Base-by-base conservation (phyloP, 2,329 filamentous ascomycete species). In the Leptographium galeiforme region DNA sequence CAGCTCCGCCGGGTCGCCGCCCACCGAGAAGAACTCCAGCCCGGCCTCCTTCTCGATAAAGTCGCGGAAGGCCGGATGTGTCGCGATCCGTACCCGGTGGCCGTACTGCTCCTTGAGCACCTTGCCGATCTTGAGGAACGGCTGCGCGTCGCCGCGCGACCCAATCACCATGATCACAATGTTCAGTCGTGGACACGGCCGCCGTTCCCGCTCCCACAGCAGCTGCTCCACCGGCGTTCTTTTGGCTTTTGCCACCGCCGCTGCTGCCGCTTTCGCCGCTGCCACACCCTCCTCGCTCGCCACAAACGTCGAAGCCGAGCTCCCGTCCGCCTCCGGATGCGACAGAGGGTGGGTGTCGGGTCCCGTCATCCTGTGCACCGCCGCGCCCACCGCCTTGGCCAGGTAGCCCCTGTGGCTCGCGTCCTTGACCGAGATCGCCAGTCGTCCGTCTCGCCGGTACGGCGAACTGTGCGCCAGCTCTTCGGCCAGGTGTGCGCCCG, bases 151-250 rank as follows among this genome's bases (percentile, higher is more conserved):
- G 39, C 87, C 87, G 49, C 87, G 75, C 3, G 81, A 87, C 3
- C 87, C 87, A 60, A 91, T 89, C 8, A 91, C 84, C 78, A 89
- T 89, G 60, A 91, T 83, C 33, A 89, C 85, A 52, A 93, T 85
- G 64, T 89, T 90, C 48, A 93, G 70, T 11, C 64, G 70, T 1
- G 81, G 75, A n/a, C 65, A 67, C 19, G 63, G 66, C 13, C 58
- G 51, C 10, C 60, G 61, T 14, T 67, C 62, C 0, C 63, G 59
- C 4, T 36, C 38, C 25, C 39, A 51, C 11, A 50, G 46, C 25
- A 56, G 25, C 25, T 50, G 51, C 3, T 63, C 59, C 8, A 63
- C 62, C 4, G 65, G 53, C 2, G 18, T 6, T 36, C n/a, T n/a
- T 67, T 4, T 64, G 64, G 1, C 64, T 62, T 5, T 13, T 16